Evolutionary conservation across 75 land plant genomes (phyloP), one percentile per base, ranked within the genome.

Genomic region (Pseudotsuga menziesii): DNA sequence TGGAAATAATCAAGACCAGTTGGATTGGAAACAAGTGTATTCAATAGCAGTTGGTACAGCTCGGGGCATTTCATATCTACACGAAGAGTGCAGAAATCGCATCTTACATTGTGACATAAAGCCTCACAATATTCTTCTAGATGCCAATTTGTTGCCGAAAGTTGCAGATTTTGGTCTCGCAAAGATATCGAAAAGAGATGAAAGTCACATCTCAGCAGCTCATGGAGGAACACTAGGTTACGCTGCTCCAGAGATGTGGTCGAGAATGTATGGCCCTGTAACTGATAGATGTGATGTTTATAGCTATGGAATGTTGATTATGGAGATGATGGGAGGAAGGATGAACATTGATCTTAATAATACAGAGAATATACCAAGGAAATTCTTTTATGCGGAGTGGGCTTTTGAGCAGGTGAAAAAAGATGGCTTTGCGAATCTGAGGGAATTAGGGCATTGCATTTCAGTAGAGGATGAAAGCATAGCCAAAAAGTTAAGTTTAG

Each of bases 21-120:
- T 59, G 7, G 1, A 20, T 20, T 59, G 61, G 61, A 22, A 59
- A 23, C n/a, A 19, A 5, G 3, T n/a, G 9, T 59, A n/a, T 20
- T n/a, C n/a, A 3, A 59, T 59, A 6, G 61, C 61, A 22, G 5
- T 59, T 1, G 61, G 61, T 20, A 59, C 23, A n/a, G 61, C 61
- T 6, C n/a, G 22, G 23, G 61, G 61, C 5, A n/a, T 59, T n/a
- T n/a, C 5, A n/a, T 59, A 59, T 16, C 25, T 59, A n/a, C 61
- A 59, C 6, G 61, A 59, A 4, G 61, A 59, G 22, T 59, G 61
- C 61, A 59, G 61, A 59, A 23, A 59, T 59, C 25, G 61, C 22
- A 59, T 59, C 61, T n/a, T 59, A n/a, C 61, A 22, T 23, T 59
- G 61, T 23, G 61, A 59, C n/a, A 59, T 59, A n/a, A 59, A 59